phyloP scores from a whole-genome alignment of 495 filamentous ascomycete genomes.

The Trichoderma orchidacearum region DNA sequence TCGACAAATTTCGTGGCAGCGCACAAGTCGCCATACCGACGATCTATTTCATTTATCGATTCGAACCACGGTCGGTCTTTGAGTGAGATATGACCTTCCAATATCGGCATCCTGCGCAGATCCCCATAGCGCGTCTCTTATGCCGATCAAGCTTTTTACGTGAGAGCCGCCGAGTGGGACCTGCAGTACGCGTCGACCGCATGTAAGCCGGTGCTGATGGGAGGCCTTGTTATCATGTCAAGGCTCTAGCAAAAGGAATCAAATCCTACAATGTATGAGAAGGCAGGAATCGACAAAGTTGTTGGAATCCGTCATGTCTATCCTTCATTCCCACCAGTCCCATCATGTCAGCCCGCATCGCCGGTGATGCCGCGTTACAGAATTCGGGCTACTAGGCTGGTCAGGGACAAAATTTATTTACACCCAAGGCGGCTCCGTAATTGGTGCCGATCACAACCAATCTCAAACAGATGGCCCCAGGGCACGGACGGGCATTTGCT shows the following conservation, averaged over 20 bases:
- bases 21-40: neutral
- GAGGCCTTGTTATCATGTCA: neutral
- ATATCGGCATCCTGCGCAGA: neutral
- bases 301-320: no score
- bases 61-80: neutral
- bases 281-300: no score
- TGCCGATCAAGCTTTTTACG: neutral
- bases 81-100: neutral
- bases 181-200: neutral
- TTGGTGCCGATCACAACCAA: neutral
- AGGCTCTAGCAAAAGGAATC: neutral
- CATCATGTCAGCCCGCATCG: neutral
- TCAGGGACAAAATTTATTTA: neutral
- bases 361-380: neutral
- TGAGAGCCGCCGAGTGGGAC: neutral
- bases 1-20: neutral
- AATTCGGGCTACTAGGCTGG: neutral
- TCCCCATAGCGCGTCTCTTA: neutral
- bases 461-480: neutral
- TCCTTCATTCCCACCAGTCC: no score
- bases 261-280: no score
- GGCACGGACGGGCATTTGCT: neutral
- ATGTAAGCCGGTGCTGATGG: neutral
- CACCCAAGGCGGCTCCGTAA: neutral
- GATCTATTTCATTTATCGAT: neutral